Conservation (phyloP, 805 yeast genomes). For the Sugiyamaella chiloensis region DNA sequence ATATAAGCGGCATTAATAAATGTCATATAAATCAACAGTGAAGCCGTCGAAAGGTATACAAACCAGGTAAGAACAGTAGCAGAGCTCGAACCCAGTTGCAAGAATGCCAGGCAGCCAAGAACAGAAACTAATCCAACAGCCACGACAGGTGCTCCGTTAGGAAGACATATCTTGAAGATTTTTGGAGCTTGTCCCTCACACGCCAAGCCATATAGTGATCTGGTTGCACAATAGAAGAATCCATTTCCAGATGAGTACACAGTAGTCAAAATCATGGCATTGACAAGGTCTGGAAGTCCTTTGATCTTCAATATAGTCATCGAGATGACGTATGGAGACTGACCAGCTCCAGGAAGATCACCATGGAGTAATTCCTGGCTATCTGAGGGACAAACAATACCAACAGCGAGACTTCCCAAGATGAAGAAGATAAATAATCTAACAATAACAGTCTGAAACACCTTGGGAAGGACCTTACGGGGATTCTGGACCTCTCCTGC, state of each 20-base stretch:
- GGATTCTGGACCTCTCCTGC: slow-evolving; percentile 78
- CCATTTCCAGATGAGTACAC: slow-evolving; percentile 83
- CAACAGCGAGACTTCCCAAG: slow-evolving; percentile 72
- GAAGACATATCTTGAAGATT: slow-evolving; percentile 56
- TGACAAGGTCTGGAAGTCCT: slow-evolving; percentile 69
- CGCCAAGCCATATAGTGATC: slow-evolving; percentile 65
- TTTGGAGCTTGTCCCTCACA: slow-evolving; percentile 68
- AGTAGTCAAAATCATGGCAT: slow-evolving; percentile 67
- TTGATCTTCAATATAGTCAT: slow-evolving; percentile 60
- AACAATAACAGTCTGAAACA: slow-evolving; percentile 68
- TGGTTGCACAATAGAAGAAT: slow-evolving; percentile 65
- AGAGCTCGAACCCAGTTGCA: slow-evolving; percentile 48
- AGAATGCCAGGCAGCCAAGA: slow-evolving; percentile 64
- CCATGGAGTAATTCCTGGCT: neutral
- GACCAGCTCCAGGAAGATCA: slow-evolving; percentile 1
- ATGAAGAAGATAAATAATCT: slow-evolving; percentile 64
- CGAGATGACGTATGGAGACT: slow-evolving; percentile 75
- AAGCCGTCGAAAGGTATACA: slow-evolving; percentile 70
- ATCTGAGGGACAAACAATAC: slow-evolving; percentile 66
- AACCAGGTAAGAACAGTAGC: slow-evolving; percentile 39
- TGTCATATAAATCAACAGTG: slow-evolving; percentile 72
- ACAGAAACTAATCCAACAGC: slow-evolving; percentile 48
- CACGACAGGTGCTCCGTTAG: slow-evolving; percentile 64
- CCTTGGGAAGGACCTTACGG: slow-evolving; percentile 64
- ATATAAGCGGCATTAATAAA: slow-evolving; percentile 65